A percentile compares a stretch with the other conserved stretches of the same genome.
phyloP scores from a whole-genome alignment of 768 basidiomycete genomes.

The Pisolithus marmoratus region DNA sequence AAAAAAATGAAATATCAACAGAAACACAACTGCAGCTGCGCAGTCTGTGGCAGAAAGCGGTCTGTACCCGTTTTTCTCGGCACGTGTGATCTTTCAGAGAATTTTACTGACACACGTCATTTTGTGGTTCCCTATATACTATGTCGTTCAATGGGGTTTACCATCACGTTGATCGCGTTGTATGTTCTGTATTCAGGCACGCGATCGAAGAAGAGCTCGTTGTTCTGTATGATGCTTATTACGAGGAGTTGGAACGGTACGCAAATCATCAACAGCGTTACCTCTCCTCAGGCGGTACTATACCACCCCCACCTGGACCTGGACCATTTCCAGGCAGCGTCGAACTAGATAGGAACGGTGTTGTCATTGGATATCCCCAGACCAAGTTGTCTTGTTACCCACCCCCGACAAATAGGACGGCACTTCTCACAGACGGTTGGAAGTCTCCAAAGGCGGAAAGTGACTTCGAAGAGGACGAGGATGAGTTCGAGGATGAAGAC shows the following conservation, averaged over 20 bases:
- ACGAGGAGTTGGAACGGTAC: slow-evolving; percentile 99
- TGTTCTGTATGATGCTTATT: slow-evolving; percentile 99
- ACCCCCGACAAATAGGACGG: slow-evolving; percentile 31
- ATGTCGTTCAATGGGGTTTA: slow-evolving; percentile 14
- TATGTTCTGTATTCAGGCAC: slow-evolving; percentile 65
- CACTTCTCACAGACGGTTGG: slow-evolving; percentile 29
- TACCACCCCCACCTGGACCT: slow-evolving; percentile 90
- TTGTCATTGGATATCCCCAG: slow-evolving; percentile 41
- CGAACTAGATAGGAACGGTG: slow-evolving; percentile 90
- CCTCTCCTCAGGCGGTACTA: slow-evolving; percentile 81
- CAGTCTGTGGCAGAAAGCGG: slow-evolving; percentile 97
- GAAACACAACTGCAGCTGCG: slow-evolving; percentile 92
- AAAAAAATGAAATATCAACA: slow-evolving; percentile 99
- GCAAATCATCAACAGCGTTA: slow-evolving; percentile 97
- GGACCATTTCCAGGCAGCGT: slow-evolving; percentile 98
- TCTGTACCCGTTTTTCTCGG: slow-evolving; percentile 39
- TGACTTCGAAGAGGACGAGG: slow-evolving; percentile 62
- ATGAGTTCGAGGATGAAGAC: slow-evolving; percentile 49
- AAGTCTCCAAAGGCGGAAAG: slow-evolving; percentile 50
- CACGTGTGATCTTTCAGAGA: slow-evolving; percentile 12
- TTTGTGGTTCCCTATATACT: slow-evolving; percentile 16
- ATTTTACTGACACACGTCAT: slow-evolving; percentile 18
- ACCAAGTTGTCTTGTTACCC: slow-evolving; percentile 33
- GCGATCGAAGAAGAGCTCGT: slow-evolving; percentile 99
- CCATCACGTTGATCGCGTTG: slow-evolving; percentile 5